Evolutionary conservation across 768 basidiomycete species (phyloP), one percentile per base, ranked within the genome.

Genomic region (Agrocybe pediades): DNA sequence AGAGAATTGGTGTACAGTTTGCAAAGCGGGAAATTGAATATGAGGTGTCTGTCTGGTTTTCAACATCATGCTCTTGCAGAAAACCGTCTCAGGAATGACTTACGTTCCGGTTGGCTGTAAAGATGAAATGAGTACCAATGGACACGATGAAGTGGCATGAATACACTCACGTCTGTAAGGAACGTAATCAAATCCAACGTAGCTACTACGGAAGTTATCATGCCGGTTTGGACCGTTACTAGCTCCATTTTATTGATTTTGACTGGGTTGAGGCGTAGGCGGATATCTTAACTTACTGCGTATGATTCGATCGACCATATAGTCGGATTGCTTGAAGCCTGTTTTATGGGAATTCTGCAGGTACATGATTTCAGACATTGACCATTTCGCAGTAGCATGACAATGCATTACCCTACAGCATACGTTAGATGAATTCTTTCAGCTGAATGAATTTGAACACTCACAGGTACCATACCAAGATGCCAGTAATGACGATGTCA

Each of bases 381-480:
- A n/a, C n/a, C n/a, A n/a, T n/a, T n/a, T n/a, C n/a, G n/a, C n/a
- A n/a, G n/a, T n/a, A n/a, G n/a, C n/a, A n/a, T n/a, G n/a, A n/a
- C n/a, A n/a, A n/a, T n/a, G n/a, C n/a, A n/a, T 36, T 13, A 36
- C 33, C 33, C 33, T 36, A n/a, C 33, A 5, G 33, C 33, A 13
- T 3, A 36, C 13, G 13, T 4, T 36, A 36, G 33, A 3, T 36
- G 4, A 36, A 13, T 5, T n/a, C n/a, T n/a, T n/a, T n/a, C n/a
- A n/a, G n/a, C n/a, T n/a, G n/a, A n/a, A n/a, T n/a, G n/a, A n/a
- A n/a, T n/a, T n/a, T n/a, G n/a, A n/a, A n/a, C n/a, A 60, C 62
- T 51, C 51, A 79, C 79, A 80, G 58, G 52, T 72, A 71, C 64
- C 63, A 67, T 7, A 78, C 76, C n/a, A 81, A 65, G 2, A 72